phyloP scores from a whole-genome alignment of 2,329 filamentous ascomycete genomes.

The Sclerotinia borealis region DNA sequence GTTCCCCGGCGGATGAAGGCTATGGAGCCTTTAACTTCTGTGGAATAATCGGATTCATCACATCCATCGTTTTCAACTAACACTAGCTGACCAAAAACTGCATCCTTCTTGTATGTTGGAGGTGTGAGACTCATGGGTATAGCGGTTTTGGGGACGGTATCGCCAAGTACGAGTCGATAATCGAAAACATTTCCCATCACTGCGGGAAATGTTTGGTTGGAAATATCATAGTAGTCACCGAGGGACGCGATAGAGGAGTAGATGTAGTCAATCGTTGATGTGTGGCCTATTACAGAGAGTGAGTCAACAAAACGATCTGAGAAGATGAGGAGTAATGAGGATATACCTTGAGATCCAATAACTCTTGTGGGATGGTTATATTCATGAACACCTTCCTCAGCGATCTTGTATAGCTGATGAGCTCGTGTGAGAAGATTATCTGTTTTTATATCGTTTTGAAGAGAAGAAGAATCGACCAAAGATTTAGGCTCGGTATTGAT shows the following conservation, averaged over 20 bases:
- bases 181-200: constrained; percentile 55
- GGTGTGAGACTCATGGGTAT: constrained; percentile 61
- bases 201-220: constrained; percentile 59
- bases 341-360: constrained; percentile 57
- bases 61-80: constrained; percentile 60
- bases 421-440: constrained; percentile 54
- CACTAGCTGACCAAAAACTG: constrained; percentile 54
- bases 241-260: constrained; percentile 47
- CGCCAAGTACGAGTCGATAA: constrained; percentile 50
- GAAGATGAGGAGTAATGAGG: neutral
- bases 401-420: constrained; percentile 55
- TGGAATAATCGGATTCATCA: constrained; percentile 55
- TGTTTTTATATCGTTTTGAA: constrained; percentile 51
- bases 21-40: constrained; percentile 53
- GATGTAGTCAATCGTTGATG: constrained; percentile 59
- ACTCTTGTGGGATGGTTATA: constrained; percentile 65
- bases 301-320: constrained; percentile 7
- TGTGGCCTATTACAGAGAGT: constrained; percentile 45
- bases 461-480: constrained; percentile 44
- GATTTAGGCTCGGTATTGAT: constrained; percentile 18
- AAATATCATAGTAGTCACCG: constrained; percentile 55
- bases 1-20: constrained; percentile 64
- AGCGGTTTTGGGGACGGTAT: constrained; percentile 44
- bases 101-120: constrained; percentile 52
- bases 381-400: constrained; percentile 51